phyloP scores from a whole-genome alignment of 805 yeast species.

The Middelhovenomyces tepae region DNA sequence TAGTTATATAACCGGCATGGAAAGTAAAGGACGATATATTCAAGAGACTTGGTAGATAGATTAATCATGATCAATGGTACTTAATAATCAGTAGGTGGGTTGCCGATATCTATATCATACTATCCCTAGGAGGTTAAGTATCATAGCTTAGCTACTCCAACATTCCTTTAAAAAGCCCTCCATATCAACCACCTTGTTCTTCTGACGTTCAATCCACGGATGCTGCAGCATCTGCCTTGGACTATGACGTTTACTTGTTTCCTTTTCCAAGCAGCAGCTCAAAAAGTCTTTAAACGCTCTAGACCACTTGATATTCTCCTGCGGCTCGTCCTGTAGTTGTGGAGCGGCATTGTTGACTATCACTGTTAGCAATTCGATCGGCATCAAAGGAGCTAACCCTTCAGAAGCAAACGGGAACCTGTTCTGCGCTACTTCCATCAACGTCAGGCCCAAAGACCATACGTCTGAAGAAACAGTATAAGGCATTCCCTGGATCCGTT shows the following conservation, averaged over 20 bases:
- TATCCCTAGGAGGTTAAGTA: neutral
- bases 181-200: neutral
- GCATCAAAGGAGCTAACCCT: slow-evolving; percentile 48
- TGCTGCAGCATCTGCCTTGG: slow-evolving; percentile 90
- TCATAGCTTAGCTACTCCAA: slow-evolving; percentile 28
- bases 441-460: slow-evolving; percentile 90
- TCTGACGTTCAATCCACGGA: slow-evolving; percentile 26
- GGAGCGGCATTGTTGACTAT: slow-evolving; percentile 77
- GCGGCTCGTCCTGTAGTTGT: slow-evolving; percentile 65
- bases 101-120: too few relatives aligned
- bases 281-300: slow-evolving; percentile 75
- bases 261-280: slow-evolving; percentile 70
- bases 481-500: slow-evolving; percentile 90
- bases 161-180: neutral
- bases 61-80: neutral
- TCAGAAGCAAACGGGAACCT: slow-evolving; percentile 66
- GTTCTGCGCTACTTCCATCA: slow-evolving; percentile 91
- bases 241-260: slow-evolving; percentile 71
- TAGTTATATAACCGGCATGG: slow-evolving; percentile 48
- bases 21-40: slow-evolving; percentile 54
- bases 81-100: too few relatives aligned
- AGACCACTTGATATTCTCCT: slow-evolving; percentile 71
- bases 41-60: slow-evolving; percentile 78
- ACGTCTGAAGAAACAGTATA: slow-evolving; percentile 93
- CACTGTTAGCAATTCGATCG: slow-evolving; percentile 76